Evolutionary conservation across 768 basidiomycete genomes (phyloP).

Genomic region (Macrolepiota albuminosa): DNA sequence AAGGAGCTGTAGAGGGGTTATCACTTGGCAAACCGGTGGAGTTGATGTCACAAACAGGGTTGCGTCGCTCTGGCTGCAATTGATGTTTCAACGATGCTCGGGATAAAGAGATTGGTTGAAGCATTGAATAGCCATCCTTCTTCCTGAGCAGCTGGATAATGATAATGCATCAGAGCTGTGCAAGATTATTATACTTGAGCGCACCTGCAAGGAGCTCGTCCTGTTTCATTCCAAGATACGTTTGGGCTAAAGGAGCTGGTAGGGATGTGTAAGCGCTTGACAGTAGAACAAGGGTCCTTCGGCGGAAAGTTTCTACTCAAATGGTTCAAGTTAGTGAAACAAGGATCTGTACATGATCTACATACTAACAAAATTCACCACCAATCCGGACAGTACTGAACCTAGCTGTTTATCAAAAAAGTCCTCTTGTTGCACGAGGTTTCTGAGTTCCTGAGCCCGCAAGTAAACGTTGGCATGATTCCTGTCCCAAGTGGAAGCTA

Average conservation of each 20-base stretch:
- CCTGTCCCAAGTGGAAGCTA: slow-evolving; percentile 48
- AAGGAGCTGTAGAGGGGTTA: slow-evolving; percentile 26
- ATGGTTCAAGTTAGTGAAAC: not conserved
- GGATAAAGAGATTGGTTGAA: slow-evolving; percentile 40
- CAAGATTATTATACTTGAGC: slow-evolving; percentile 3
- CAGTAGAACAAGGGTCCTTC: slow-evolving; percentile 49
- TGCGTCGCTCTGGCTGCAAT: slow-evolving; percentile 1
- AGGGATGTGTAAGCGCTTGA: slow-evolving; percentile 65
- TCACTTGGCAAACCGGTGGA: not conserved
- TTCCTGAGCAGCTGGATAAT: slow-evolving; percentile 32
- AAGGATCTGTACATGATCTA: slow-evolving; percentile 3
- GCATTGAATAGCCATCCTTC: slow-evolving; percentile 50
- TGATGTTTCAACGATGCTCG: slow-evolving; percentile 17
- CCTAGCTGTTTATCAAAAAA: slow-evolving; percentile 44
- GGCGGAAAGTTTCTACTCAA: slow-evolving; percentile 51
- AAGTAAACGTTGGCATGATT: slow-evolving; percentile 53
- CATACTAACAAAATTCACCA: slow-evolving; percentile 50
- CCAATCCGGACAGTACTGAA: slow-evolving; percentile 38
- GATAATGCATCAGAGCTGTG: not conserved
- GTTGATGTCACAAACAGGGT: slow-evolving; percentile 5
- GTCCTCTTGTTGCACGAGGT: slow-evolving; percentile 36
- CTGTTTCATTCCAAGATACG: slow-evolving; percentile 48
- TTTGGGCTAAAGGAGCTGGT: slow-evolving; percentile 46
- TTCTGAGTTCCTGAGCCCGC: slow-evolving; percentile 37
- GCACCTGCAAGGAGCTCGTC: slow-evolving; percentile 36